Evolutionary conservation across 768 basidiomycete species (phyloP), one percentile per base, ranked within the genome.

Genomic region (Tulasnella sp.): DNA sequence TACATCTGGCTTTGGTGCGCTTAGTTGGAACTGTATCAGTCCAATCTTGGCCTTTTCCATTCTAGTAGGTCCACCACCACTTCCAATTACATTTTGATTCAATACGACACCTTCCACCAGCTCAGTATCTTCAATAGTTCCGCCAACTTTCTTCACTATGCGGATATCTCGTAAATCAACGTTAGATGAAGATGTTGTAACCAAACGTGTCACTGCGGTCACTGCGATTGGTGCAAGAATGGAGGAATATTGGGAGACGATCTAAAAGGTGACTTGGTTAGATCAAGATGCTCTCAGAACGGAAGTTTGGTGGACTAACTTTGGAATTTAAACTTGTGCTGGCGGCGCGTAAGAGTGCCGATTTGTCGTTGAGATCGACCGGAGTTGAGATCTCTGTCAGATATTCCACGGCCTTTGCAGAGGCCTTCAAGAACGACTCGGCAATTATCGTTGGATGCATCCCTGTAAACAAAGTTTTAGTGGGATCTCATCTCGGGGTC

Each of bases 21-120:
- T 89, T 45, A 99, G 76, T 66, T 98, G 95, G 76, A 99, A 99
- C 66, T 99, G 95, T 57, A 98, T 85, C 55, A 99, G 79, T 34
- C 82, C 95, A 59, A 99, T 98, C 71, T 93, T 98, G 20, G 95
- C 95, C 66, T 98, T 98, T 66, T 99, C 93, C 67, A 98, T 78
- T 50, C 93, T 77, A 8, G 86, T 86, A 3, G 91, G 92, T 24
- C 95, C 93, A 55, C 92, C 91, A 35, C 86, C 92, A 33, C 85
- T 74, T 24, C 76, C 75, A 50, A 96, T 79, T 41, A 92, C 91
- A 58, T 85, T 91, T 69, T 99, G 95, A 66, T 95, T 88, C 51
- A 99, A 72, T n/a, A 96, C 91, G 45, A 98, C 83, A 48, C 95
- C 95, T 53, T 98, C 91, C 22, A 95, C 76, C 15, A 99, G 76